Percentiles rank a stretch among this genome's conserved stretches.
phyloP scores from a whole-genome alignment of 1,284 basidiomycete species.

The Microbotryomycetes sp. region DNA sequence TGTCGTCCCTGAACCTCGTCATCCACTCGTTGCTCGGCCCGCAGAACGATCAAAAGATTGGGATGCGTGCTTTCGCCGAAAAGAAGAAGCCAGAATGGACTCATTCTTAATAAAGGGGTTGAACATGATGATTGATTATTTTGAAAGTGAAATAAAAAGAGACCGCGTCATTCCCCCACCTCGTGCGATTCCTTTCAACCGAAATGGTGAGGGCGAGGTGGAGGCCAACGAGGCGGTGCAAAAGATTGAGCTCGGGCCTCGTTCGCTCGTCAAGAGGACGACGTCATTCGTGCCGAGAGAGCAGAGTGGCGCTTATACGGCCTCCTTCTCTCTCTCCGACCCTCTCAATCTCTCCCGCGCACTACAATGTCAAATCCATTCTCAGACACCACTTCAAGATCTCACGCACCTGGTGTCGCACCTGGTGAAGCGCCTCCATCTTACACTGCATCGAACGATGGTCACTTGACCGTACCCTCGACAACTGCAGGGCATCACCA shows the following conservation, averaged over 20 bases:
- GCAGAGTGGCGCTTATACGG: too few relatives aligned
- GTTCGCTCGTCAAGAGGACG: background rate
- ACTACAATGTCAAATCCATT: background rate
- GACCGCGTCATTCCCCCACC: too few relatives aligned
- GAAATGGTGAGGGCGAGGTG: too few relatives aligned
- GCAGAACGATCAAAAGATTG: constrained; percentile 87
- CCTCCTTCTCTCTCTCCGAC: background rate
- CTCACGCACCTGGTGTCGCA: background rate
- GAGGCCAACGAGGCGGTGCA: too few relatives aligned
- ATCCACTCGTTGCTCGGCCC: background rate
- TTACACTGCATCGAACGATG: background rate
- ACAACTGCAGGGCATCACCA: too few relatives aligned
- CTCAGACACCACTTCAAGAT: background rate
- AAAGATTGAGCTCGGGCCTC: too few relatives aligned
- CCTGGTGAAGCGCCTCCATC: background rate
- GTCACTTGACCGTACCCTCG: background rate
- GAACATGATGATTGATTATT: too few relatives aligned
- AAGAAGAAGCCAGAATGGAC: constrained; percentile 77
- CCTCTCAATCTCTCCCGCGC: background rate
- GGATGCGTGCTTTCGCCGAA: constrained; percentile 95
- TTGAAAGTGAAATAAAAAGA: too few relatives aligned
- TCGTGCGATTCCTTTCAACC: too few relatives aligned
- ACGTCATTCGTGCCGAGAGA: background rate
- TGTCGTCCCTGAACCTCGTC: background rate
- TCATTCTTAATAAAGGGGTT: constrained; percentile 22